Percentiles rank a stretch among this genome's conserved stretches.
phyloP scores from a whole-genome alignment of 305 asterid species.

The Fraxinus angustifolia region DNA sequence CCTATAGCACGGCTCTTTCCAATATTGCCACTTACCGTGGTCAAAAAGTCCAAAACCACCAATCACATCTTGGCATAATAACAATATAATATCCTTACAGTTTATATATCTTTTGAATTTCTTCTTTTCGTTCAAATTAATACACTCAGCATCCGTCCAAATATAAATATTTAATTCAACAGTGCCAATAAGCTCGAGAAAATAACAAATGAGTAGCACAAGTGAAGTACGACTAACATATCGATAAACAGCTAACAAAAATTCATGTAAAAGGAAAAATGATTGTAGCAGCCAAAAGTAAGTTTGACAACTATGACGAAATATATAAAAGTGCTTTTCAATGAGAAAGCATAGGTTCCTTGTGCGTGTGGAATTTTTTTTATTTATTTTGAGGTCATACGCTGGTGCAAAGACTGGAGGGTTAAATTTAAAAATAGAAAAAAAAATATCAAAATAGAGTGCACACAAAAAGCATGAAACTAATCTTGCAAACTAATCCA shows the following conservation, averaged over 20 bases:
- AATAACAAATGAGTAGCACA: not conserved
- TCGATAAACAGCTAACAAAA: not conserved
- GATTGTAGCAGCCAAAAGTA: not conserved
- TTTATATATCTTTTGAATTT: not conserved
- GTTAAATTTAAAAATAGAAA: too few species aligned
- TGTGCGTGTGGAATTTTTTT: too few species aligned
- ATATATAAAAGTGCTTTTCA: too few species aligned
- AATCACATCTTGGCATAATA: not conserved
- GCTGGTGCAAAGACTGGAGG: too few species aligned
- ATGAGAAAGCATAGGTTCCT: too few species aligned
- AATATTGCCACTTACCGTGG: not conserved
- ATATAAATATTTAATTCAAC: not conserved
- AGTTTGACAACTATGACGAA: not conserved
- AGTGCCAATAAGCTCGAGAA: not conserved
- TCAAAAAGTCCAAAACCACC: not conserved
- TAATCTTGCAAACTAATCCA: too few species aligned
- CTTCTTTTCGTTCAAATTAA: not conserved
- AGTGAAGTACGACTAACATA: not conserved
- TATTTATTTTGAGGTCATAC: too few species aligned
- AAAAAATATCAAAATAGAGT: too few species aligned
- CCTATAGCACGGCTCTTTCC: too few species aligned
- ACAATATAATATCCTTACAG: not conserved
- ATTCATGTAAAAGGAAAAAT: not conserved
- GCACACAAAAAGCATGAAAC: too few species aligned
- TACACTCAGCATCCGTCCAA: not conserved